Percentiles rank a stretch among this genome's conserved stretches.
phyloP scores from a whole-genome alignment of 176 grass and related monocot species.

The Aechmea fasciata region DNA sequence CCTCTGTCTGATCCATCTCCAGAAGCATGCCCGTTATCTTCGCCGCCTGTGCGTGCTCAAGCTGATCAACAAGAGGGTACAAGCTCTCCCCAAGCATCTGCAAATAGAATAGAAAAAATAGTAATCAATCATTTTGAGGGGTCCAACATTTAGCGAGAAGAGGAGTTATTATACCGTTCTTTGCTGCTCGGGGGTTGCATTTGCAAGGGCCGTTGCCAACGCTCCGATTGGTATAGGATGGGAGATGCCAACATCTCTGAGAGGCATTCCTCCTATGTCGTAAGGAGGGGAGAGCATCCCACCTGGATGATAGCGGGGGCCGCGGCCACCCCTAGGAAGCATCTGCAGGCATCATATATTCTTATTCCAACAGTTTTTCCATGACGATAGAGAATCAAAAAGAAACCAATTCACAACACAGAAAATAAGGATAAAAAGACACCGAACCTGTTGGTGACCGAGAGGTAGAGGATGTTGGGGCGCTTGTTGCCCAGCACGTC shows the following conservation, averaged over 20 bases:
- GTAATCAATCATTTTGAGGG: not conserved
- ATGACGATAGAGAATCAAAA: not conserved
- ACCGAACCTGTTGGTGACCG: conserved; percentile 55
- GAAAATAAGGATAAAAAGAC: not conserved
- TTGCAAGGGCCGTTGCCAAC: conserved; percentile 44
- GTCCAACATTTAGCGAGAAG: not conserved
- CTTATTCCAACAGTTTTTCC: not conserved
- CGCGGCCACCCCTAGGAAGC: conserved; percentile 53
- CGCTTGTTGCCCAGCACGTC: conserved; percentile 18
- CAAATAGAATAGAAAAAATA: conserved; percentile 2
- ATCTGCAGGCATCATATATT: conserved; percentile 39
- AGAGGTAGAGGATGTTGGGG: conserved; percentile 52
- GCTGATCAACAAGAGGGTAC: conserved; percentile 50
- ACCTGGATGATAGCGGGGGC: conserved; percentile 47
- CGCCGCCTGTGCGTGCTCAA: conserved; percentile 48
- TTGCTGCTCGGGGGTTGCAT: conserved; percentile 48
- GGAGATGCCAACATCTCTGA: conserved; percentile 22
- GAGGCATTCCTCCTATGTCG: conserved; percentile 41
- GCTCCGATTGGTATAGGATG: conserved; percentile 35
- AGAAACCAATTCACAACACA: not conserved
- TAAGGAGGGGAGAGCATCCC: conserved; percentile 48
- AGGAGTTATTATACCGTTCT: conserved; percentile 27
- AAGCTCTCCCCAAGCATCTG: conserved; percentile 58
- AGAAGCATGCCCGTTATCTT: conserved; percentile 69
- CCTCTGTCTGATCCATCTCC: conserved; percentile 64